These are phyloP conservation scores for Thalia dealbata DNA, from an alignment of 176 grass and related monocot species.

Conservation along the genomic window DNA sequence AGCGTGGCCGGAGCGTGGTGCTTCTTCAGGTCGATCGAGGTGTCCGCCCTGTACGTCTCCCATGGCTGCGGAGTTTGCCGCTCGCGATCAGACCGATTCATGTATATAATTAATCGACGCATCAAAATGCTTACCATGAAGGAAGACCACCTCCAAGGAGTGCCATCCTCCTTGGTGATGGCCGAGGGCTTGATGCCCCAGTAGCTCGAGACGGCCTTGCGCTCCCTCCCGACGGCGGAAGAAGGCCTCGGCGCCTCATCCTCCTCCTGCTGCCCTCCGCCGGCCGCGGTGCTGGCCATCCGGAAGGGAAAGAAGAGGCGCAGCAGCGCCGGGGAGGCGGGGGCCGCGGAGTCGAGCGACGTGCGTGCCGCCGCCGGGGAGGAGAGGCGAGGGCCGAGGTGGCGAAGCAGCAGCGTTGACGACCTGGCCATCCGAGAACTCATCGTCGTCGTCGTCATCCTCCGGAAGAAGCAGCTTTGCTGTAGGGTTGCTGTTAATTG, in stretches of 20 bases:
- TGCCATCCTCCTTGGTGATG: not conserved
- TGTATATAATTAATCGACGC: too few relatives aligned
- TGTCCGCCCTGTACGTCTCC: conserved; percentile 72
- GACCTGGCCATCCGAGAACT: not conserved
- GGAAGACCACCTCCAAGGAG: conserved; percentile 14
- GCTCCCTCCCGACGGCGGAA: not conserved
- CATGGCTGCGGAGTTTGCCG: conserved; percentile 36
- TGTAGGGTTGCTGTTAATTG: too few relatives aligned
- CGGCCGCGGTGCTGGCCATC: not conserved
- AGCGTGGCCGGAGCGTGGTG: conserved; percentile 60
- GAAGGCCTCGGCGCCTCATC: not conserved
- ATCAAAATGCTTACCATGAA: conserved; percentile 10
- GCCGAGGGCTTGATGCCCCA: conserved; percentile 1
- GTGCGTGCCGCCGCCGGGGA: not conserved
- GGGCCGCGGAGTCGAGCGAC: not conserved
- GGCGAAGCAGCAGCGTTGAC: not conserved
- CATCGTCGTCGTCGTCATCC: not conserved
- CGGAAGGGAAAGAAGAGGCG: not conserved
- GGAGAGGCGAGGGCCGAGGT: not conserved
- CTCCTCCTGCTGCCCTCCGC: not conserved
- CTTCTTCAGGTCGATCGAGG: conserved; percentile 70
- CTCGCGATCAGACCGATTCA: not conserved
- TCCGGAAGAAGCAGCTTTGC: not conserved
- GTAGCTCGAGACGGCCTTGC: not conserved
- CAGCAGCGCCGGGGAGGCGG: not conserved